These are phyloP conservation scores for Mrakia blollopis DNA, from an alignment of 768 basidiomycete species.

Conservation along the genomic window DNA sequence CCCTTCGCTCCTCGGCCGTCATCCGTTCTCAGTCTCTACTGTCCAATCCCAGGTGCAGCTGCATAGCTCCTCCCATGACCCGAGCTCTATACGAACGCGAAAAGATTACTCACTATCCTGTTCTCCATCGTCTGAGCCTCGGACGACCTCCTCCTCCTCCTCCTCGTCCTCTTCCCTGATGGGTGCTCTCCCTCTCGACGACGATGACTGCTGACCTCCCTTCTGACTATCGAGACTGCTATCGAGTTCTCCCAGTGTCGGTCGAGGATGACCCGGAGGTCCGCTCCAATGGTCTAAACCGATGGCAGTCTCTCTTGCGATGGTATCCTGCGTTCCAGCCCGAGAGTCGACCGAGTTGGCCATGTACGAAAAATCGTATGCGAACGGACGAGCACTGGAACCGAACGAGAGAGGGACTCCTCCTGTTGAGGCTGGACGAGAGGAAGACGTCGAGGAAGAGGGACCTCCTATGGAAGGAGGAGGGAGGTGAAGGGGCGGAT, in stretches of 20 bases:
- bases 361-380: neutral
- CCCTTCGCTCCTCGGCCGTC: no score
- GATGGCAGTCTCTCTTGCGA: neutral
- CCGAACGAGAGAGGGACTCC: neutral
- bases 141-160: neutral
- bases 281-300: neutral
- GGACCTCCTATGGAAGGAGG: neutral
- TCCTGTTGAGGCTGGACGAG: neutral
- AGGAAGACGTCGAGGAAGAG: neutral
- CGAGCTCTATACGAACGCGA: no score
- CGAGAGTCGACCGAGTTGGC: constrained; percentile 1
- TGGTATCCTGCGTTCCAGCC: neutral
- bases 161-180: neutral
- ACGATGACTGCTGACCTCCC: neutral
- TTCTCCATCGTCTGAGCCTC: neutral
- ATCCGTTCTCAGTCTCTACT: no score
- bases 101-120: neutral
- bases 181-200: neutral
- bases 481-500: neutral
- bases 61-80: no score
- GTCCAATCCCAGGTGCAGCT: no score
- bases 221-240: neutral
- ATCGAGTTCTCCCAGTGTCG: neutral
- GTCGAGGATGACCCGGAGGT: constrained; percentile 1
- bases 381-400: neutral